phyloP scores from a whole-genome alignment of 352 stramenopile genomes.

The Peronospora tabacina region DNA sequence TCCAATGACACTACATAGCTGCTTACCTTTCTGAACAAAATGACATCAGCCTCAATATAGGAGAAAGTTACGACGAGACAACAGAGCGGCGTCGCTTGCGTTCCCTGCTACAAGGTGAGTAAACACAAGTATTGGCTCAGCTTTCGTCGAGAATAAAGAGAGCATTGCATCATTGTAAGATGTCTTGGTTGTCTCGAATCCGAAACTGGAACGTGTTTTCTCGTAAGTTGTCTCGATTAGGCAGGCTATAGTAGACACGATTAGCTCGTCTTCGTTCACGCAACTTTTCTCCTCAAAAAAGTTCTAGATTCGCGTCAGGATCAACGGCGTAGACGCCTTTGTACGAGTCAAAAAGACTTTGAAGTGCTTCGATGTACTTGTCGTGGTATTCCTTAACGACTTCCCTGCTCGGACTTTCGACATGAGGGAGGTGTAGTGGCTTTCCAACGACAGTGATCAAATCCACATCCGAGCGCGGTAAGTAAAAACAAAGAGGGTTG shows the following conservation, averaged over 20 bases:
- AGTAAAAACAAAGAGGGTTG: constrained; percentile 59
- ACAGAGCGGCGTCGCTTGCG: background rate
- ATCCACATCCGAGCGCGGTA: constrained; percentile 69
- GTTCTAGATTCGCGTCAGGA: constrained; percentile 42
- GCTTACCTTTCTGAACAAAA: constrained; percentile 60
- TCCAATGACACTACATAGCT: too few relatives aligned
- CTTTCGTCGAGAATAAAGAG: background rate
- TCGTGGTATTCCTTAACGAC: constrained; percentile 86
- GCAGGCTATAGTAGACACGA: too few relatives aligned
- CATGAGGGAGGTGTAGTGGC: constrained; percentile 75
- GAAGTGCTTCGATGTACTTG: constrained; percentile 79
- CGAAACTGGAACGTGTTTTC: too few relatives aligned
- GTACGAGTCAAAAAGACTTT: constrained; percentile 84
- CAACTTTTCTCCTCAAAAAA: constrained; percentile 29
- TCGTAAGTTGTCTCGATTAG: too few relatives aligned
- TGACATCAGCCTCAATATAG: constrained; percentile 51
- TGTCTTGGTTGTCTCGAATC: too few relatives aligned
- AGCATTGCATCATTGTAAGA: too few relatives aligned
- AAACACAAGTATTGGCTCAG: background rate
- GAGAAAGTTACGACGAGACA: constrained; percentile 40
- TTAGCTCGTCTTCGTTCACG: too few relatives aligned
- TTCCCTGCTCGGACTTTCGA: constrained; percentile 80
- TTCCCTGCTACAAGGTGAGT: background rate
- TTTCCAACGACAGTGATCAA: constrained; percentile 88
- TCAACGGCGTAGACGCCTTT: constrained; percentile 73